A percentile compares a stretch with the other conserved stretches of the same genome.
Conservation (phyloP, 129 eudicot species). For the Lonicera japonica region DNA sequence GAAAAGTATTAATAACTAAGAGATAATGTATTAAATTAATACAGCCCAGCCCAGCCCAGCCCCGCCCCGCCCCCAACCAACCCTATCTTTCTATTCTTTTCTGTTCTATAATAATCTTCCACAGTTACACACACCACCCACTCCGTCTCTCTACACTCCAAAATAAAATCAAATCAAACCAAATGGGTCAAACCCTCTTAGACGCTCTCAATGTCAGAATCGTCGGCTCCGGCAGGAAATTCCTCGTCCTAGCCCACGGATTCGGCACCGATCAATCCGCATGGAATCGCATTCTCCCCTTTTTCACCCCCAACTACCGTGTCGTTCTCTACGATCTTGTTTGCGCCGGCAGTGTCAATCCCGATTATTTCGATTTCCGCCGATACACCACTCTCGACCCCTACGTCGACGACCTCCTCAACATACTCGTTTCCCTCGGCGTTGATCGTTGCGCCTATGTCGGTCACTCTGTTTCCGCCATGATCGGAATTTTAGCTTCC, state of each 20-base stretch:
- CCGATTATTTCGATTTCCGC: constrained; percentile 75
- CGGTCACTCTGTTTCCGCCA: constrained; percentile 91
- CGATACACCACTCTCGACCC: constrained; percentile 74
- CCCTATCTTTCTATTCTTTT: neutral
- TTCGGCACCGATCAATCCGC: constrained; percentile 97
- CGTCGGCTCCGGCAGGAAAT: constrained; percentile 66
- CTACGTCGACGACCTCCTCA: constrained; percentile 77
- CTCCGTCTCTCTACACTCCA: neutral
- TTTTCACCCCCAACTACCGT: constrained; percentile 43
- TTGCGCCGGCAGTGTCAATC: constrained; percentile 94
- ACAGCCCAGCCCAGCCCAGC: no score
- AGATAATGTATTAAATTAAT: neutral
- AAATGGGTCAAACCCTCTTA: constrained; percentile 67
- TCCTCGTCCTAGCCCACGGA: constrained; percentile 77
- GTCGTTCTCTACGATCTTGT: constrained; percentile 77
- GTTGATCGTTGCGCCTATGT: constrained; percentile 72
- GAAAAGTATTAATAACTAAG: no score
- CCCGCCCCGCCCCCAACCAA: no score
- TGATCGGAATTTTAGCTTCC: constrained; percentile 90
- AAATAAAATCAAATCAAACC: no score
- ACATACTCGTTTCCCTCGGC: constrained; percentile 64
- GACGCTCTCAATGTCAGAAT: constrained; percentile 79
- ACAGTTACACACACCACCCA: neutral
- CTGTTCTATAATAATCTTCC: no score
- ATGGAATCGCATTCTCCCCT: constrained; percentile 80